These are phyloP conservation scores for Nannizziopsis barbatae DNA, from an alignment of 2,329 filamentous ascomycete species.

Conservation along the genomic window DNA sequence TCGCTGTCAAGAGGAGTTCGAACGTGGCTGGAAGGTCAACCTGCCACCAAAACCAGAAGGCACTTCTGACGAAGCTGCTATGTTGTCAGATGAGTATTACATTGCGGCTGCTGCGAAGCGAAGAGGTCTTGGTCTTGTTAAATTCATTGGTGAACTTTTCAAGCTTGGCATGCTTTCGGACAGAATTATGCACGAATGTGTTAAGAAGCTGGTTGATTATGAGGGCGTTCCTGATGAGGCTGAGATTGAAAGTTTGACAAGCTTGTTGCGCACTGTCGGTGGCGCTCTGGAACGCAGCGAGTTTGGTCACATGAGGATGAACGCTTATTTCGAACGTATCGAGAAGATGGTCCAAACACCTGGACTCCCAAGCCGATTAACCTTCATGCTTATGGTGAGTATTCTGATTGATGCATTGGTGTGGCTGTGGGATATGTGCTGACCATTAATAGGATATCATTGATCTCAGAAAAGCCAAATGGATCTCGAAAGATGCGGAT, in stretches of 20 bases:
- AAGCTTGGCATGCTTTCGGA: slow-evolving; percentile 98
- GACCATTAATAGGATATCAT: slow-evolving; percentile 54
- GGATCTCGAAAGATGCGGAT: slow-evolving; percentile 77
- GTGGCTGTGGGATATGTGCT: slow-evolving; percentile 7
- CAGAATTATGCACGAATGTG: slow-evolving; percentile 99
- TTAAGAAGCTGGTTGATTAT: slow-evolving; percentile 93
- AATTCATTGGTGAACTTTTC: slow-evolving; percentile 98
- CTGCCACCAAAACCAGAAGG: slow-evolving; percentile 68
- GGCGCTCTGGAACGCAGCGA: slow-evolving; percentile 65
- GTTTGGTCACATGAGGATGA: slow-evolving; percentile 77
- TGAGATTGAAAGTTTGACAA: slow-evolving; percentile 89
- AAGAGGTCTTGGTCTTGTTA: slow-evolving; percentile 90
- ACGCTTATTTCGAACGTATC: slow-evolving; percentile 87
- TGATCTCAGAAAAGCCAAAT: slow-evolving; percentile 66
- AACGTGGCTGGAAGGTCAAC: slow-evolving; percentile 91
- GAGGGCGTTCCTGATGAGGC: slow-evolving; percentile 87
- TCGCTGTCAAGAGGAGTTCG: slow-evolving; percentile 96
- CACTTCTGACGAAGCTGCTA: slow-evolving; percentile 57
- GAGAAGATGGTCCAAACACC: slow-evolving; percentile 67
- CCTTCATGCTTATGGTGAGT: slow-evolving; percentile 79
- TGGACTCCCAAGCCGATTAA: slow-evolving; percentile 72
- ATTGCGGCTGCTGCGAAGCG: slow-evolving; percentile 85
- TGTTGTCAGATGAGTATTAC: slow-evolving; percentile 97
- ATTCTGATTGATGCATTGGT: background rate
- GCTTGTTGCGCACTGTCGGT: slow-evolving; percentile 85